Percentiles rank a stretch among this genome's conserved stretches.
phyloP scores from a whole-genome alignment of 768 basidiomycete genomes.

The Pleurotus citrinopileatus region DNA sequence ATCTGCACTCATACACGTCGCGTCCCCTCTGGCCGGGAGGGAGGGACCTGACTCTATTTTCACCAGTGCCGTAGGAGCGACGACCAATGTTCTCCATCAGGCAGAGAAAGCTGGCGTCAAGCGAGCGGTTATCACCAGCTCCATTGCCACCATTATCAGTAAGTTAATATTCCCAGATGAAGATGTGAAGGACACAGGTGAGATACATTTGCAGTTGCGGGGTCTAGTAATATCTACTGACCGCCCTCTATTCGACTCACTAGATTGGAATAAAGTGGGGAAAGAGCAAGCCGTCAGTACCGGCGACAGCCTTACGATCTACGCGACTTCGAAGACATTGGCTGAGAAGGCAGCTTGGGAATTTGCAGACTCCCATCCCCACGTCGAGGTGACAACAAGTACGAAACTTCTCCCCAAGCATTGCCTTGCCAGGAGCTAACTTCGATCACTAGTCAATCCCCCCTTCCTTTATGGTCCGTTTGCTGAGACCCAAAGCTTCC shows the following conservation, averaged over 20 bases:
- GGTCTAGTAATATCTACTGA: neutral
- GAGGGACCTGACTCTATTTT: constrained; percentile 17
- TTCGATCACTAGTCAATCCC: constrained; percentile 31
- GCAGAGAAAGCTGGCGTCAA: constrained; percentile 34
- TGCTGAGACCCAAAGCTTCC: constrained; percentile 21
- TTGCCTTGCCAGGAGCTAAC: neutral
- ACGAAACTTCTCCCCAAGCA: constrained; percentile 12
- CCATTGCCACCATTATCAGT: constrained; percentile 24
- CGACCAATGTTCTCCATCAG: constrained; percentile 34
- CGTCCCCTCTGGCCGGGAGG: constrained; percentile 27
- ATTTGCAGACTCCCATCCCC: constrained; percentile 36
- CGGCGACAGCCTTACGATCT: constrained; percentile 19
- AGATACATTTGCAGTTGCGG: neutral
- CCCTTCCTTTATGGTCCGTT: constrained; percentile 36
- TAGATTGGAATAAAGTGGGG: constrained; percentile 34
- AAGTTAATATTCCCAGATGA: constrained; percentile 16
- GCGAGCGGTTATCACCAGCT: constrained; percentile 37
- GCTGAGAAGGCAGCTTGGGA: constrained; percentile 40
- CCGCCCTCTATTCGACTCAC: neutral
- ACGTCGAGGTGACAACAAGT: constrained; percentile 37
- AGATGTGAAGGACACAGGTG: constrained; percentile 27
- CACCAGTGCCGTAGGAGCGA: constrained; percentile 32
- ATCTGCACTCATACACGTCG: constrained; percentile 41
- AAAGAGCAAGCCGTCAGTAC: constrained; percentile 24
- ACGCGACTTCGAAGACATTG: constrained; percentile 34